phyloP scores from a whole-genome alignment of 768 basidiomycete genomes.

The Leccinum boreale region DNA sequence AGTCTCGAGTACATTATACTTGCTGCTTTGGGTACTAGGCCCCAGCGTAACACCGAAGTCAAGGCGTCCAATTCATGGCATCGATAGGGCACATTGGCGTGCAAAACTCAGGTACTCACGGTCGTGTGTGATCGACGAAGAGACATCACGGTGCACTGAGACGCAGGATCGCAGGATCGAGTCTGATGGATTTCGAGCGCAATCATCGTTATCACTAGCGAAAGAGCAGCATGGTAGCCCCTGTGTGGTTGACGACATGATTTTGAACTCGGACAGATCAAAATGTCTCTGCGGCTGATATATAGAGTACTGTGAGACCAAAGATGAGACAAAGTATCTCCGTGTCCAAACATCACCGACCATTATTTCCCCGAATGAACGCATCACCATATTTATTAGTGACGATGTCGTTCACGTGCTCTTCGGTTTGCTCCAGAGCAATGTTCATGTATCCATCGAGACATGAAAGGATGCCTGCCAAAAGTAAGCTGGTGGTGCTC shows the following conservation, averaged over 20 bases:
- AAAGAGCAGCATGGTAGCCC: neutral
- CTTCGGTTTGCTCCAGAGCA: conserved; percentile 95
- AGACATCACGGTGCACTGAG: neutral
- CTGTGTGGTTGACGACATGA: neutral
- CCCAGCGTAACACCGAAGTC: neutral
- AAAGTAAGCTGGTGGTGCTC: neutral
- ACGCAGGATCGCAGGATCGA: neutral
- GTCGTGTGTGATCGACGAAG: neutral
- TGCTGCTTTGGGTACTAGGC: neutral
- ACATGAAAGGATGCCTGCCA: conserved; percentile 85
- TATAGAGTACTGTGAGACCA: conserved; percentile 61
- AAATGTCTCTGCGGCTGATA: conserved; percentile 65
- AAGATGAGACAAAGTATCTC: neutral
- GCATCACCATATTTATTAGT: conserved; percentile 94
- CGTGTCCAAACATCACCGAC: conserved; percentile 36
- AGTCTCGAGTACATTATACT: neutral
- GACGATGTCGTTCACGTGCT: conserved; percentile 83
- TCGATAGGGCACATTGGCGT: neutral
- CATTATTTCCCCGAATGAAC: conserved; percentile 93
- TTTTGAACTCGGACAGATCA: conserved; percentile 26
- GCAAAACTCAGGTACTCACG: neutral
- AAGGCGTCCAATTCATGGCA: neutral
- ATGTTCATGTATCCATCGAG: conserved; percentile 99
- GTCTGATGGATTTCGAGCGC: neutral
- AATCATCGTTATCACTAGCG: neutral